These are phyloP conservation scores for Graphilbum fragrans DNA, from an alignment of 2,329 filamentous ascomycete species.

Conservation along the genomic window DNA sequence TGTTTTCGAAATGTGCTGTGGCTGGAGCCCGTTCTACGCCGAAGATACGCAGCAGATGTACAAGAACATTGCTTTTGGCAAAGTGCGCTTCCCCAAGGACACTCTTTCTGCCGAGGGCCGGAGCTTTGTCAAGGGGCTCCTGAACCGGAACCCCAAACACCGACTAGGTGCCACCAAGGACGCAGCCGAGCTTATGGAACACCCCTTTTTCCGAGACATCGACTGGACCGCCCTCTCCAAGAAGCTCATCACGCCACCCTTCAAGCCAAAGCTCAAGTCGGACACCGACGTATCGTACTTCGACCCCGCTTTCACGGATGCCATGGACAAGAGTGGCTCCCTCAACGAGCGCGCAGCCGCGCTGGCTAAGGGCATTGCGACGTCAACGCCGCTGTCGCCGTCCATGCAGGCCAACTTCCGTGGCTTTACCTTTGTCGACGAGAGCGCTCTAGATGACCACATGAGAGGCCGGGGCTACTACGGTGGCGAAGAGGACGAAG, in stretches of 20 bases:
- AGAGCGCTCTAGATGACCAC: conserved; percentile 84
- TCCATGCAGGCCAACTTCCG: conserved; percentile 97
- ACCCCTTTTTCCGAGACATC: conserved; percentile 88
- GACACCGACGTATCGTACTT: conserved; percentile 97
- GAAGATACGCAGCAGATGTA: conserved; percentile 99
- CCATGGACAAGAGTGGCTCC: conserved; percentile 73
- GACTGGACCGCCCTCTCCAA: conserved; percentile 81
- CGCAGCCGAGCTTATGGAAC: conserved; percentile 85
- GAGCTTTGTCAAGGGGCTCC: conserved; percentile 93
- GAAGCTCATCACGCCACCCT: conserved; percentile 90
- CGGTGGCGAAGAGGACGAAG: conserved; percentile 25
- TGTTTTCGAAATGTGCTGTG: conserved; percentile 99
- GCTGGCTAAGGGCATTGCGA: conserved; percentile 71
- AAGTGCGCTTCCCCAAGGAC: conserved; percentile 91
- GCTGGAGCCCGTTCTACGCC: conserved; percentile 97
- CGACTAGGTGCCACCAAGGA: conserved; percentile 83
- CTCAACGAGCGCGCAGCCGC: conserved; percentile 85
- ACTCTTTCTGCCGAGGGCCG: conserved; percentile 88
- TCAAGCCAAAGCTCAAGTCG: conserved; percentile 94
- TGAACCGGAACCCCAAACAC: conserved; percentile 95
- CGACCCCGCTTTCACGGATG: conserved; percentile 95
- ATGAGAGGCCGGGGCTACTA: conserved; percentile 42
- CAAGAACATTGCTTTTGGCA: conserved; percentile 99
- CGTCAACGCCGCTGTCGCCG: conserved; percentile 84
- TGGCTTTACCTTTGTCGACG: conserved; percentile 97